phyloP scores from a whole-genome alignment of 2,329 filamentous ascomycete genomes.

The Cladosporium sphaerospermum region DNA sequence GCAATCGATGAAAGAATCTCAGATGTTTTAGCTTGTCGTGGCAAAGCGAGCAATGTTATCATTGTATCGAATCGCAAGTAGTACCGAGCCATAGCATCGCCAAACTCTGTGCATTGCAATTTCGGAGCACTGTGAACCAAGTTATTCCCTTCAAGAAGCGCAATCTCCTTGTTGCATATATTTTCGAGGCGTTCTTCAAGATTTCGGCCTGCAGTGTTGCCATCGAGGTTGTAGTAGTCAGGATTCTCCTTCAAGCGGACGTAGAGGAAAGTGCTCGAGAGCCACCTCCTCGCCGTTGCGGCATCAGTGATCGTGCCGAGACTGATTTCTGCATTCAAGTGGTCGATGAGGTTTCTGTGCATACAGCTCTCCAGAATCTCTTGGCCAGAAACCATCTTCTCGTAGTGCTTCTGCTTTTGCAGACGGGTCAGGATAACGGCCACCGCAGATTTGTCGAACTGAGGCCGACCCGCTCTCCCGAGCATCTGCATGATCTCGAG shows the following conservation, averaged over 20 bases:
- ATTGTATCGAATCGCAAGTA: constrained; percentile 77
- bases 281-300: constrained; percentile 64
- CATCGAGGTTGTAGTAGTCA: constrained; percentile 60
- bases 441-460: constrained; percentile 70
- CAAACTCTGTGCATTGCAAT: constrained; percentile 64
- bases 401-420: constrained; percentile 60
- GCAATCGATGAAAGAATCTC: constrained; percentile 62
- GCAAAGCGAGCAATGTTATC: constrained; percentile 60
- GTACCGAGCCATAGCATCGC: constrained; percentile 75
- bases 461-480: constrained; percentile 73
- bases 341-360: constrained; percentile 73
- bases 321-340: constrained; percentile 77
- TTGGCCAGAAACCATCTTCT: constrained; percentile 66
- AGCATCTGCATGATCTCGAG: constrained; percentile 89
- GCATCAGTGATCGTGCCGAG: constrained; percentile 64
- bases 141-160: constrained; percentile 53
- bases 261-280: constrained; percentile 70
- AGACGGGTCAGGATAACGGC: constrained; percentile 73
- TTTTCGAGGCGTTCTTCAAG: constrained; percentile 61
- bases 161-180: constrained; percentile 65
- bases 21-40: constrained; percentile 54
- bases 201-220: constrained; percentile 42
- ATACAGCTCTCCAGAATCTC: constrained; percentile 72
- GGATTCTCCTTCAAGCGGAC: constrained; percentile 69
- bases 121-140: constrained; percentile 47